Evolutionary conservation across 768 basidiomycete genomes (phyloP).

Genomic region (Leccinum longicurvipes): DNA sequence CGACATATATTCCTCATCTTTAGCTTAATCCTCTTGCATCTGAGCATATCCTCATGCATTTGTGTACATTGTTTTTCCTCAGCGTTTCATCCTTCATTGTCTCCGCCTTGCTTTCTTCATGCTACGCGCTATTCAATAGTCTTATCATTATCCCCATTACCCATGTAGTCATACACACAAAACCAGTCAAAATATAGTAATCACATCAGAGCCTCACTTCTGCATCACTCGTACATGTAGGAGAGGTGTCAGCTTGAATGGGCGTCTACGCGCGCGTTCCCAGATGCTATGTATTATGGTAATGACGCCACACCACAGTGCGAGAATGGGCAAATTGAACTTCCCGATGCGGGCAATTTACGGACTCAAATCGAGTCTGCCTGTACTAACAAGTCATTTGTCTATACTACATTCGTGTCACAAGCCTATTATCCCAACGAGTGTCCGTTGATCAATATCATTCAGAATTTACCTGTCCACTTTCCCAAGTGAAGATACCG

Average conservation of each 20-base stretch:
- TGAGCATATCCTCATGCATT: no score
- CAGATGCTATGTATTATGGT: no score
- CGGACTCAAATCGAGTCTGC: no score
- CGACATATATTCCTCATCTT: neutral
- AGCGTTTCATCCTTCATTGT: no score
- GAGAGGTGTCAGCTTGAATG: no score
- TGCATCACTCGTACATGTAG: neutral
- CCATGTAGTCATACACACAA: neutral
- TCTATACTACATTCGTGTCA: neutral
- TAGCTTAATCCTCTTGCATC: neutral
- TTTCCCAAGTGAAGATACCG: slow-evolving; percentile 39
- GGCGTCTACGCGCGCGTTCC: no score
- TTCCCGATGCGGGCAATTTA: no score
- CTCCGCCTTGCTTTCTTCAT: neutral
- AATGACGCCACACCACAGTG: no score
- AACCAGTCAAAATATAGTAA: neutral
- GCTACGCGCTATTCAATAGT: no score
- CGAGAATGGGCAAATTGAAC: no score
- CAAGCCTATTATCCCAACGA: neutral
- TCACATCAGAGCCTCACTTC: neutral
- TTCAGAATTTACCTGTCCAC: slow-evolving; percentile 41
- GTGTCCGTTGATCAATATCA: neutral
- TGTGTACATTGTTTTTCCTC: no score
- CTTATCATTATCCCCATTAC: neutral
- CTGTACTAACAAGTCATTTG: neutral